These are phyloP conservation scores for Discostella stelligera DNA, from an alignment of 352 stramenopile genomes.

Conservation along the genomic window DNA sequence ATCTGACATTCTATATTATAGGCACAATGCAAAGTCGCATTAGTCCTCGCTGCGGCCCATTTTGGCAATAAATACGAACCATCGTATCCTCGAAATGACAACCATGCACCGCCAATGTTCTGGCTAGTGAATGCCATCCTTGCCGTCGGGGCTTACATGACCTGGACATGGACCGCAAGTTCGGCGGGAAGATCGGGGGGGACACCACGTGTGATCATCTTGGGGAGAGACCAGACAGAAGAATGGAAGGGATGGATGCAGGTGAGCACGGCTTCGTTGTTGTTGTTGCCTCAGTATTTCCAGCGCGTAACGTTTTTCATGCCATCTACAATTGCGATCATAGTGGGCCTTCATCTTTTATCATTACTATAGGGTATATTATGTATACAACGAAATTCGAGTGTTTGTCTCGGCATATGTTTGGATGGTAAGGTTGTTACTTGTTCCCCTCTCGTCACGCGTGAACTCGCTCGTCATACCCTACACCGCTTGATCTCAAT, in stretches of 20 bases:
- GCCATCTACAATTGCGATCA: slow-evolving; percentile 39
- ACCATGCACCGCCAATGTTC: slow-evolving; percentile 64
- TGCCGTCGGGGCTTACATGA: slow-evolving; percentile 38
- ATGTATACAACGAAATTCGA: slow-evolving; percentile 78
- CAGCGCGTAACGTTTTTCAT: background rate
- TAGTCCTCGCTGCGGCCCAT: slow-evolving; percentile 54
- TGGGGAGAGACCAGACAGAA: slow-evolving; percentile 69
- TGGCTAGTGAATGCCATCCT: slow-evolving; percentile 63
- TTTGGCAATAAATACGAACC: slow-evolving; percentile 60
- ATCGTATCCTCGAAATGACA: slow-evolving; percentile 71
- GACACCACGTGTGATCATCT: slow-evolving; percentile 45
- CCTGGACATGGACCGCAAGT: slow-evolving; percentile 51
- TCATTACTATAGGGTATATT: slow-evolving; percentile 76
- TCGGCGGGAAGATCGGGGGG: slow-evolving; percentile 32
- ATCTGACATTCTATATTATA: background rate
- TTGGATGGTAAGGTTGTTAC: slow-evolving; percentile 54
- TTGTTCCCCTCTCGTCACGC: too few relatives aligned
- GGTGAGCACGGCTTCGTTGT: background rate
- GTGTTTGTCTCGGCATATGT: slow-evolving; percentile 77
- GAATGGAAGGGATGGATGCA: slow-evolving; percentile 81
- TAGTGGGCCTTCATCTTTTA: slow-evolving; percentile 86
- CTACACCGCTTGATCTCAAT: background rate
- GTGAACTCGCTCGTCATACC: background rate
- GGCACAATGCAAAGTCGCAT: slow-evolving; percentile 60
- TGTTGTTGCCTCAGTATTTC: slow-evolving; percentile 68